Percentiles rank a stretch among this genome's conserved stretches.
These are phyloP conservation scores for Geotrichum europaeum DNA, from an alignment of 1,139 yeast species.

Conservation along the genomic window DNA sequence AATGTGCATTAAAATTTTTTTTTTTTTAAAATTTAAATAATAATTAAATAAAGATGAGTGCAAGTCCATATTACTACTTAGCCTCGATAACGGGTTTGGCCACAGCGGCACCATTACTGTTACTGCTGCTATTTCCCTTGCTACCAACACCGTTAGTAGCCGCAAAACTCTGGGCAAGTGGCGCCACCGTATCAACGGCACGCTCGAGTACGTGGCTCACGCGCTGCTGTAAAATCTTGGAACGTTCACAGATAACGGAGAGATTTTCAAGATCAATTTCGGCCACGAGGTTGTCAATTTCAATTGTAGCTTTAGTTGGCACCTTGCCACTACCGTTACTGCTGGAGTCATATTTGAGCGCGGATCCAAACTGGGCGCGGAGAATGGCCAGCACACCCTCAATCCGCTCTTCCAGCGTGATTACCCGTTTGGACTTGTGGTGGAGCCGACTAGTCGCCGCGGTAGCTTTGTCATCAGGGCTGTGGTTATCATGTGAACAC, in stretches of 20 bases:
- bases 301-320: conserved; percentile 47
- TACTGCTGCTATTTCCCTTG: too few relatives aligned
- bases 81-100: background rate
- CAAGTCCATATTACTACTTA: background rate
- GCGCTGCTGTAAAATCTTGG: conserved; percentile 73
- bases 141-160: background rate
- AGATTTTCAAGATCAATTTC: conserved; percentile 57
- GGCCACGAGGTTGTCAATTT: conserved; percentile 72
- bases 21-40: too few relatives aligned
- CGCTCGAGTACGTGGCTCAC: conserved; percentile 73
- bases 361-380: conserved; percentile 73
- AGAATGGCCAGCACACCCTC: conserved; percentile 59
- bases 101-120: background rate
- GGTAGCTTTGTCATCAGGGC: conserved; percentile 15
- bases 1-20: too few relatives aligned
- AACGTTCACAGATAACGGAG: conserved; percentile 60
- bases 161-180: conserved; percentile 41
- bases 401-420: conserved; percentile 44
- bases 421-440: conserved; percentile 20
- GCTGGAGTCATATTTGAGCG: background rate
- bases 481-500: conserved; percentile 34
- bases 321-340: conserved; percentile 42
- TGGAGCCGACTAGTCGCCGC: background rate
- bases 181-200: conserved; percentile 78
- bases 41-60: too few relatives aligned